Evolutionary conservation across 257 asterid genomes (phyloP).

Genomic region (Petunia secreta): DNA sequence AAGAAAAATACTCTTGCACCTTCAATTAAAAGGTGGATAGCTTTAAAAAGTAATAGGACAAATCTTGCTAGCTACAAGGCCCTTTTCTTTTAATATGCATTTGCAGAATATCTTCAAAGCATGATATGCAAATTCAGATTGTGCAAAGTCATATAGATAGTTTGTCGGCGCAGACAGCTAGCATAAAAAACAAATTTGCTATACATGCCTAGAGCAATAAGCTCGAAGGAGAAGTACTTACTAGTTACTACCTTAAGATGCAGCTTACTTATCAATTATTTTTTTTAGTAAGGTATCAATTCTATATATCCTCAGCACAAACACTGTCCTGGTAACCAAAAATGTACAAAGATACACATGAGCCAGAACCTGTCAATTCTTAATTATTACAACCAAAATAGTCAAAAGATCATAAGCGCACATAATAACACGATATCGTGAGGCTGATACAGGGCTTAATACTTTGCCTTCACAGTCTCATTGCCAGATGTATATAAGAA

Average conservation of each 20-base stretch:
- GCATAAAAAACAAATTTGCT: neutral
- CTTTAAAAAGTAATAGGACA: neutral
- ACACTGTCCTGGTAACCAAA: no score
- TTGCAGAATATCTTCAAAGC: neutral
- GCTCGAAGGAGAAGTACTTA: neutral
- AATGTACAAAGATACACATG: no score
- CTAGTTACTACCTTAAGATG: no score
- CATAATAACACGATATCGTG: neutral
- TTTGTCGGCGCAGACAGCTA: neutral
- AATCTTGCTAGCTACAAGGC: neutral
- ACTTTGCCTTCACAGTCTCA: neutral
- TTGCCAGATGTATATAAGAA: neutral
- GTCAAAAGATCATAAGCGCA: neutral
- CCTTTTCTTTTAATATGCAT: neutral
- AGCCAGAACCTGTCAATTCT: no score
- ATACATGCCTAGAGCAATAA: neutral
- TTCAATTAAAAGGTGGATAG: neutral
- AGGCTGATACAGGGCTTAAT: conserved; percentile 4
- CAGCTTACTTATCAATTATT: neutral
- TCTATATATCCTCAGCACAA: no score
- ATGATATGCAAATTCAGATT: neutral
- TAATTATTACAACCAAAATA: neutral
- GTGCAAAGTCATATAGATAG: neutral
- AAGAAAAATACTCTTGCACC: neutral
- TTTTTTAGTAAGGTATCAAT: no score